Evolutionary conservation across 139 green algal genomes (phyloP), one percentile per base, ranked within the genome.

Genomic region (Chlorella vulgaris): DNA sequence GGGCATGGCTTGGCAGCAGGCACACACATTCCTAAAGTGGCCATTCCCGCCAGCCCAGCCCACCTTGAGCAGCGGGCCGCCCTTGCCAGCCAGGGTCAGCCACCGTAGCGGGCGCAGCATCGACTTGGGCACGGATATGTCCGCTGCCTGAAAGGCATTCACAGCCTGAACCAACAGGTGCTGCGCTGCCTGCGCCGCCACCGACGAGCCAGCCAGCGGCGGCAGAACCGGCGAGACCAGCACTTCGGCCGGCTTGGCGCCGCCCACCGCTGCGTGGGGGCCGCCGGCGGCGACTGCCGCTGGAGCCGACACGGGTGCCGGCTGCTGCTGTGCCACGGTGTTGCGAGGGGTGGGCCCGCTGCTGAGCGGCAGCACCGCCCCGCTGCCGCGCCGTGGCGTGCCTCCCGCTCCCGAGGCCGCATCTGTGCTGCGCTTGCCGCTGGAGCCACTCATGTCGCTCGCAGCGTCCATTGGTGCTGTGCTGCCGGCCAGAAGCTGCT

Each of bases 101-200:
- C 73, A 60, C 22, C 53, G 24, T 24, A 79, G 73, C 22, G 73
- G 73, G 33, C 58, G 73, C 73, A 79, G 50, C 73, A 79, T 79
- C 3, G 73, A 50, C 19, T 28, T 4, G 0, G 35, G 4, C 26
- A 24, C 15, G 8, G 13, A 13, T 19, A 39, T n/a, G 36, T 79
- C 53, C 4, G 73, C 73, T 22, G 24, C 24, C 0, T 79, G 35
- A 13, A 79, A 69, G 10, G 53, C 53, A 24, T 19, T 35, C 4
- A 67, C 26, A 26, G 58, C 35, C 35, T 67, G 28, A 0, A 22
- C 19, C 73, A 79, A 53, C 53, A 51, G 10, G 4, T 29, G 51
- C 73, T 68, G 51, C 53, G 26, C 31, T 8, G 73, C 73, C 36
- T 42, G 10, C 29, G n/a, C 28, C 55, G 55, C 21, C 15, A 65